These are phyloP conservation scores for Rhizophlyctis rosea DNA, from an alignment of 192 early-diverging fungal genomes.

Conservation along the genomic window DNA sequence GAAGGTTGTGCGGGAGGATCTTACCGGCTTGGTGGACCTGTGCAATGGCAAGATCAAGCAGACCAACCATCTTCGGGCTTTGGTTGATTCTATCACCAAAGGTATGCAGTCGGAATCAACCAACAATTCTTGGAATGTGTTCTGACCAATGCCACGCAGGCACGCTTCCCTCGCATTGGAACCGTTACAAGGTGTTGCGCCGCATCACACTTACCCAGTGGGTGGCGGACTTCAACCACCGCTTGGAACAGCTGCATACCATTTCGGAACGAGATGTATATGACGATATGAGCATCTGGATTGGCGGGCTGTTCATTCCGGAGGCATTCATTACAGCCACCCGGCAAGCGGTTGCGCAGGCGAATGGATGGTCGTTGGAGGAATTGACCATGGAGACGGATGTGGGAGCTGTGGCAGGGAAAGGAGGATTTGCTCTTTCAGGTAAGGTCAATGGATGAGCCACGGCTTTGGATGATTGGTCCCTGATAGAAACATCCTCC, in stretches of 20 bases:
- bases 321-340: conserved; percentile 92
- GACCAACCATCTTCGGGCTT: conserved; percentile 78
- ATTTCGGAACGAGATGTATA: conserved; percentile 33
- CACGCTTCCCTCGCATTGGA: conserved; percentile 70
- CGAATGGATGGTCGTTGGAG: conserved; percentile 73
- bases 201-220: conserved; percentile 62
- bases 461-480: too few relatives aligned
- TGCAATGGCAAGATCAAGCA: conserved; percentile 79
- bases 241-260: conserved; percentile 60
- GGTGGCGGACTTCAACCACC: conserved; percentile 68
- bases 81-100: conserved; percentile 67
- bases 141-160: too few relatives aligned
- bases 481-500: too few relatives aligned
- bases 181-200: conserved; percentile 59
- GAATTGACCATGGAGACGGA: conserved; percentile 57
- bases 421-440: conserved; percentile 27
- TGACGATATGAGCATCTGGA: conserved; percentile 54
- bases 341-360: conserved; percentile 78
- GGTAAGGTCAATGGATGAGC: conserved; percentile 32
- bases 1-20: conserved; percentile 60
- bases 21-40: conserved; percentile 59
- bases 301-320: conserved; percentile 84
- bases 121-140: too few relatives aligned
- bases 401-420: neutral
- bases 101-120: conserved; percentile 20